phyloP scores from a whole-genome alignment of 2,329 filamentous ascomycete species.

The Penicillium brevicompactum region DNA sequence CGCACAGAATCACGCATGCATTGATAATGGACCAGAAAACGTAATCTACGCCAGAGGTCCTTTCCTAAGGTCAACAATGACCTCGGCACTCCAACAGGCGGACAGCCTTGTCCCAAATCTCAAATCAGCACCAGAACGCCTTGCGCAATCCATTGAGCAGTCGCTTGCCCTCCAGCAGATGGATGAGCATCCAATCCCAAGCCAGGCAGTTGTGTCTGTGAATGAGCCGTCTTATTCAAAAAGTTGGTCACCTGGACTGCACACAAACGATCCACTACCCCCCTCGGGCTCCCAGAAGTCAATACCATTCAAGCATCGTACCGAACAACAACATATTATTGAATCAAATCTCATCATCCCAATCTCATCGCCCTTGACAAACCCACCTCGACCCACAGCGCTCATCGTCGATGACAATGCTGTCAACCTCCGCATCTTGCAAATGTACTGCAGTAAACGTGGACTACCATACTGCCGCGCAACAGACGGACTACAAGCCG shows the following conservation, averaged over 20 bases:
- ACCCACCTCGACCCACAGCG: background rate
- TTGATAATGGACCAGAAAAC: background rate
- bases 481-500: background rate
- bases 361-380: background rate
- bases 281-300: background rate
- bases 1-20: background rate
- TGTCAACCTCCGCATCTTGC: constrained; percentile 23
- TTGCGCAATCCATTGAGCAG: background rate
- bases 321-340: background rate
- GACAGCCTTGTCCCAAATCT: background rate
- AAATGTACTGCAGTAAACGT: constrained; percentile 25
- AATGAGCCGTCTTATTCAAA: background rate
- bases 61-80: constrained; percentile 1
- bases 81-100: background rate
- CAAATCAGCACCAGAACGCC: background rate
- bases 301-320: background rate
- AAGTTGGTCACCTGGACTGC: background rate
- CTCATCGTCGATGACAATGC: constrained; percentile 23
- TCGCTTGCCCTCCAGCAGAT: background rate
- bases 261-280: background rate
- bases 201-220: background rate
- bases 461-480: constrained; percentile 10
- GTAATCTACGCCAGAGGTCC: constrained; percentile 3
- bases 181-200: background rate
- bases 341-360: background rate